Conservation (phyloP, 345 rosid species). For the Aquilaria sinensis region DNA sequence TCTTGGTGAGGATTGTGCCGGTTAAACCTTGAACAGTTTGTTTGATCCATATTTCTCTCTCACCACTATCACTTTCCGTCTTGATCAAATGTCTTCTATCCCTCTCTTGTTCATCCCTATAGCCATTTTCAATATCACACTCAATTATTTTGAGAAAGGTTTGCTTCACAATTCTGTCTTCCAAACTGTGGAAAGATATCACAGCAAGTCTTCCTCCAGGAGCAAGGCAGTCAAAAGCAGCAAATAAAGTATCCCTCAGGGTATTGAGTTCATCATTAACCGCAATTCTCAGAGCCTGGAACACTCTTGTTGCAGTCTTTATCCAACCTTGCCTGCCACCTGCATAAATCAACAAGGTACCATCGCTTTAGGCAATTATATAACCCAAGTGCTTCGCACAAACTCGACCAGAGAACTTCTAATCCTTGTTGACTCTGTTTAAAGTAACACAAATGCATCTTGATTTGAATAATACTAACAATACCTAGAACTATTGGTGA, state of each 20-base stretch:
- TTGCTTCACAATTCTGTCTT: slow-evolving; percentile 88
- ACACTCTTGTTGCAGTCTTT: slow-evolving; percentile 92
- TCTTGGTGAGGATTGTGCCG: slow-evolving; percentile 75
- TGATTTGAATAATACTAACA: not conserved
- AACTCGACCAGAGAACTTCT: too few relatives aligned
- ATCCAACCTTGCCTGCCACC: slow-evolving; percentile 97
- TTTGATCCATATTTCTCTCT: slow-evolving; percentile 56
- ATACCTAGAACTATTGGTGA: not conserved
- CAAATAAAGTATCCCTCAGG: slow-evolving; percentile 56
- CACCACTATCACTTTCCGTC: slow-evolving; percentile 15
- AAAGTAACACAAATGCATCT: not conserved
- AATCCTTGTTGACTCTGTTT: too few relatives aligned
- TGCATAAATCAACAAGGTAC: slow-evolving; percentile 15
- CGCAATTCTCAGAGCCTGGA: slow-evolving; percentile 88
- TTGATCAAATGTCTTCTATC: slow-evolving; percentile 15
- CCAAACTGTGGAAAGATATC: slow-evolving; percentile 92
- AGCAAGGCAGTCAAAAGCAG: slow-evolving; percentile 69
- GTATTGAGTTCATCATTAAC: slow-evolving; percentile 90
- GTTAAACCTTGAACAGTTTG: slow-evolving; percentile 48
- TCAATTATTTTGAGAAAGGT: slow-evolving; percentile 70
- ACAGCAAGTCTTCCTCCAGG: slow-evolving; percentile 93
- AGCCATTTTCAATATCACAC: slow-evolving; percentile 17
- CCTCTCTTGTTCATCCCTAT: slow-evolving; percentile 15
- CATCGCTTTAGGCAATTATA: slow-evolving; percentile 1
- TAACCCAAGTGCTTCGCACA: not conserved